These are phyloP conservation scores for Avena eriantha DNA, from an alignment of 176 grass and related monocot genomes.

Conservation along the genomic window DNA sequence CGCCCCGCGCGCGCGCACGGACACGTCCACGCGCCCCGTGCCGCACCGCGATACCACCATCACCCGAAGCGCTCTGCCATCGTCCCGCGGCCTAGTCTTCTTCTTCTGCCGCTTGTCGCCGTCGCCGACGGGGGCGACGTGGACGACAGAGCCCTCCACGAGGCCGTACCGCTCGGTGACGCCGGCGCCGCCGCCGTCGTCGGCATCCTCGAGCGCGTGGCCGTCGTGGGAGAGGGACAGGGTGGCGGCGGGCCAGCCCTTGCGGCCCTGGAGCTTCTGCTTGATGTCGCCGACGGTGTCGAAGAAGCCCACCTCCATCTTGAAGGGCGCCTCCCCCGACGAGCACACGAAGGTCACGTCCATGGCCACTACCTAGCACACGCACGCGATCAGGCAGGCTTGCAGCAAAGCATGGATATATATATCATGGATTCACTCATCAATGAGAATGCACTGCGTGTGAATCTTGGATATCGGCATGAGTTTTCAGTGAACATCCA, in stretches of 20 bases:
- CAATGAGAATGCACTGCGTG: not conserved
- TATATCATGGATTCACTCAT: not conserved
- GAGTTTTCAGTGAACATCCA: not conserved
- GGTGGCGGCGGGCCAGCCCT: conserved; percentile 45
- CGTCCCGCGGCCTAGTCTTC: not conserved
- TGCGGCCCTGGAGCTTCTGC: conserved; percentile 56
- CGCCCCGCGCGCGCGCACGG: conserved; percentile 30
- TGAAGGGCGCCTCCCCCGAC: conserved; percentile 46
- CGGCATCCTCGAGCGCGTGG: conserved; percentile 26
- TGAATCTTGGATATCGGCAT: not conserved
- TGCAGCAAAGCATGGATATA: not conserved
- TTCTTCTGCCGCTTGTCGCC: not conserved
- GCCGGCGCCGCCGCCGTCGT: not conserved
- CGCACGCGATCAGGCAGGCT: not conserved
- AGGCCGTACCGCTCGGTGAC: conserved; percentile 46
- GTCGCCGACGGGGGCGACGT: conserved; percentile 31
- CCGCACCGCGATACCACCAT: conserved; percentile 48
- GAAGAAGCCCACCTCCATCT: conserved; percentile 78
- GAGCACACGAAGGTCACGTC: conserved; percentile 66
- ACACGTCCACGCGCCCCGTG: conserved; percentile 25
- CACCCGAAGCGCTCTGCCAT: not conserved
- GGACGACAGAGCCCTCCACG: conserved; percentile 60
- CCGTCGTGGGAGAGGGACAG: conserved; percentile 53
- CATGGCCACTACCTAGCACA: conserved; percentile 27
- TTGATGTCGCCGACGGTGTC: conserved; percentile 73